Base-by-base conservation (phyloP, 2,329 filamentous ascomycete species). In the Colletotrichum abscissum region DNA sequence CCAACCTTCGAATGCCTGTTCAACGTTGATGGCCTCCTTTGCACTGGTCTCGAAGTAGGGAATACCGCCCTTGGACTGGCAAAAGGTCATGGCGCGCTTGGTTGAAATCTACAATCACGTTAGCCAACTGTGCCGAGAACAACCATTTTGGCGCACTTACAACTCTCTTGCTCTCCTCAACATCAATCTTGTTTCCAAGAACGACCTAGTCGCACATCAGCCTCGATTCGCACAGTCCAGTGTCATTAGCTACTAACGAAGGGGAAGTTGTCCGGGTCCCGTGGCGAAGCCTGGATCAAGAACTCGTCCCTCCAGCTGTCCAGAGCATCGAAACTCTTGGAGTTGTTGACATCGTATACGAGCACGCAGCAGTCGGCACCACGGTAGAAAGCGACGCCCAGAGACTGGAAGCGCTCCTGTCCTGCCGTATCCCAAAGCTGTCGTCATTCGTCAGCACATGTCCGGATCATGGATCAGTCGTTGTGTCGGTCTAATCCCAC, bases 221-320 rank as follows among this genome's bases (percentile, higher is more conserved):
- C 42, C 62, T 1, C 7, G 14, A 56, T 52, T 28, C 4, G 7
- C 28, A 35, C n/a, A 19, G 30, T 35, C 54, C 16, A 7, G 38
- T 5, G 35, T 52, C 0, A 8, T n/a, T n/a, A n/a, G 12, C 3
- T 56, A 86, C 93, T 84, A 85, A 98, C 97, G 82, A 99, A 99
- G 63, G 97, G 97, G 83, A 99, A 99, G 84, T 94, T 98, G 82
- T 98, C 95, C 1, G 97, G 97, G 79, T 99, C 97, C 81, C 97
- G 92, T 5, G 97, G 97, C 77, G 95, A 98, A 7, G 97, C 97
- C 85, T 99, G 97, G 78, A 99, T 98, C 78, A 99, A 85, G 82
- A 99, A 99, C 84, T 99, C 97, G 81, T 99, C 97, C 80, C 97
- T 90, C 97, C 97, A 99, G 85, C 95, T 98, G 83, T 99, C 97